Base-by-base conservation (phyloP, 768 basidiomycete genomes). In the Leccinum sublutescens region DNA sequence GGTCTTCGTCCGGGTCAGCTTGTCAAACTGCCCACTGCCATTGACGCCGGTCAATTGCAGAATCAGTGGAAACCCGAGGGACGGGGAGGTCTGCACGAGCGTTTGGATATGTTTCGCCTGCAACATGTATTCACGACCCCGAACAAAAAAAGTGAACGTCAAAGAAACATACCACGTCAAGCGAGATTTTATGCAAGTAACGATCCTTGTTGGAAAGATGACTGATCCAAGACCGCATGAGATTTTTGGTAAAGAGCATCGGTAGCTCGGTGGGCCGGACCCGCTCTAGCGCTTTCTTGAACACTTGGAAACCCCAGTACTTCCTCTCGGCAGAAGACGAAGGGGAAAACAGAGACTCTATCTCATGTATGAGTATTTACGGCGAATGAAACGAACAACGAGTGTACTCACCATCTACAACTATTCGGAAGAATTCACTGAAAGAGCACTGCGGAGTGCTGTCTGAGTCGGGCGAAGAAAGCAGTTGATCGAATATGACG, bases 221-320 rank as follows among this genome's bases (percentile, higher is more conserved):
- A 70, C 96, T 96, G 60, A 96, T 95, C 93, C 95, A 96, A 38
- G 89, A 88, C 38, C 94, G 87, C 90, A 98, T 95, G 68, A 97
- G 91, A 71, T 97, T 95, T 66, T 88, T 89, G 19, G 92, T 95
- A 72, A 99, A 95, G 34, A 98, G 78, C 82, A 93, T 87, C 0
- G 92, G 89, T 65, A 96, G 79, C 55, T 85, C 87, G 49, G 82
- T 75, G 17, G 84, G 73, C 15, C 81, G 77, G 31, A 92, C 81
- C 38, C 86, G 85, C 15, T 83, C 81, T 45, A 97, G 77, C 8
- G 93, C 86, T 62, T 85, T 88, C 66, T 87, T 84, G 75, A 98
- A 91, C 19, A 96, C 82, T 65, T 89, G 88, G 77, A 98, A 96
- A n/a, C 95, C 96, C 89, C 93, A 95, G 68, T 89, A 93, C 75